phyloP scores from a whole-genome alignment of 768 basidiomycete species.

The Lentinula guzmanii region DNA sequence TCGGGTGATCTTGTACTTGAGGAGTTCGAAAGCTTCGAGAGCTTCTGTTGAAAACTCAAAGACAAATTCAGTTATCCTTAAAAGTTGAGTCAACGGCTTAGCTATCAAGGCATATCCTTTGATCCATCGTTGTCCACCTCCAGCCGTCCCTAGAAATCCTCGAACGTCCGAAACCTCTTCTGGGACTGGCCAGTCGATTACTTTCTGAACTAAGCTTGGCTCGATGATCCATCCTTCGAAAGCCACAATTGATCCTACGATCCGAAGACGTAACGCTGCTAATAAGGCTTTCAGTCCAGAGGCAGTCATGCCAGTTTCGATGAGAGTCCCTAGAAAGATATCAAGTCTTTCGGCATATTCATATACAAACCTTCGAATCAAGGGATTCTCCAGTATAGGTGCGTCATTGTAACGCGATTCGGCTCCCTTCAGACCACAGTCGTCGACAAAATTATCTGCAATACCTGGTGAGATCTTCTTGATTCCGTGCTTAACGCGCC shows the following conservation, averaged over 20 bases:
- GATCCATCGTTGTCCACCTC: background rate
- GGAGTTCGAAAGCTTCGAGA: no score
- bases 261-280: background rate
- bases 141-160: background rate
- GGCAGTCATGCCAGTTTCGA: background rate
- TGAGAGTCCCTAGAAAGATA: background rate
- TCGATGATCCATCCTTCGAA: conserved; percentile 1
- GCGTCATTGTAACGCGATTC: conserved; percentile 15
- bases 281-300: background rate
- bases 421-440: conserved; percentile 19
- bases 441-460: conserved; percentile 14
- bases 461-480: background rate
- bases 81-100: background rate
- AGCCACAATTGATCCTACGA: background rate
- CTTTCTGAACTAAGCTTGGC: background rate
- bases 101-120: background rate
- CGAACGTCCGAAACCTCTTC: background rate
- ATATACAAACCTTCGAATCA: conserved; percentile 23
- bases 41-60: background rate
- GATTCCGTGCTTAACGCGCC: background rate
- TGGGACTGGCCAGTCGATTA: background rate
- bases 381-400: conserved; percentile 15
- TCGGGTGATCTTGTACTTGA: no score
- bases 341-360: conserved; percentile 15
- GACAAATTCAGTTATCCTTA: background rate